Base-by-base conservation (phyloP, 2,329 filamentous ascomycete species). In the Fusarium longipes region DNA sequence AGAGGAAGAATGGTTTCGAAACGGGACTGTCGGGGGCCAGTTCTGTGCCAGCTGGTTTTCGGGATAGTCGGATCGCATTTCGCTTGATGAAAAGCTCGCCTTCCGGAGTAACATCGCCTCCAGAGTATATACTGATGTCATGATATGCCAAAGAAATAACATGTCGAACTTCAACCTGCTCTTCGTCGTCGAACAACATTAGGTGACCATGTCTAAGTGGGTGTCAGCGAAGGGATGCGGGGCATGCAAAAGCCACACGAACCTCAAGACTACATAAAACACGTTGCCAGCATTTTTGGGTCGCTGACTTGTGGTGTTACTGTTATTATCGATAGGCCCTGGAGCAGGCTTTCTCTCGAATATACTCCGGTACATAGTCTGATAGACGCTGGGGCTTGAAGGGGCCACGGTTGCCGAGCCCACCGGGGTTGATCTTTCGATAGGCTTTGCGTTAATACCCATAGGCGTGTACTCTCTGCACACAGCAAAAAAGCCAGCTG, bases 171-270 rank as follows among this genome's bases (percentile, higher is more conserved):
- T 99, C 96, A 71, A 97, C 85, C 78, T 98, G 94, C 71, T 97
- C 93, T 52, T 93, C 89, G 75, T 98, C 94, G 76, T 99, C 96
- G 78, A 97, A 99, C 11, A 99, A 88, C 93, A 99, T 97, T 49
- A 99, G 82, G 76, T 98, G 94, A 35, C 95, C 94, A 78, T 97
- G 94, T 75, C 93, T 94, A 63, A 40, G 44, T 63, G 43, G 30
- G 17, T 15, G 33, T 50, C 49, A 59, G 47, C 57, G 51, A 67
- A 59, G 57, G 47, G n/a, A 47, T 35, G 38, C n/a, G 27, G 50
- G 29, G 27, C 27, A 30, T 30, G 44, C 22, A 27, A 20, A 52
- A 50, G 43, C 48, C 48, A 22, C 27, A 70, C 66, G 24, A 56
- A 70, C 91, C 93, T 90, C 62, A 97, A 78, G 45, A 97, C 93